Conservation (phyloP, 345 rosid species). For the Cochlearia excelsa region DNA sequence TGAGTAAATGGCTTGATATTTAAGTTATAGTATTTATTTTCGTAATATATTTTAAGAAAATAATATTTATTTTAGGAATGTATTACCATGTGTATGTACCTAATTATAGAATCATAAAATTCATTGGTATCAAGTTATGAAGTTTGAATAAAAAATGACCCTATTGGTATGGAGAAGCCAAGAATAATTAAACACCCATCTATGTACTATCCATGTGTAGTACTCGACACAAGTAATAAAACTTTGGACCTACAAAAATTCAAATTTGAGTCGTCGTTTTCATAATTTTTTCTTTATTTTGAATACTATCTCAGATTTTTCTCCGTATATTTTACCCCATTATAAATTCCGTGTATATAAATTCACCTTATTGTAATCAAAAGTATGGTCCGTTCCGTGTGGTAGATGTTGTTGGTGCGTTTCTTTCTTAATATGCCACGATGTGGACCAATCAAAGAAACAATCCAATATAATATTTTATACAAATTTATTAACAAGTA, state of each 20-base stretch:
- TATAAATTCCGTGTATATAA: no score
- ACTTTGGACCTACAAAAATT: conserved; percentile 36
- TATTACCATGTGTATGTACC: no score
- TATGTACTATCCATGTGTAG: conserved; percentile 15
- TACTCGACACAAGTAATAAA: conserved; percentile 38
- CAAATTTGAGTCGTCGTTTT: conserved; percentile 31
- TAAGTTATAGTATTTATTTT: background rate
- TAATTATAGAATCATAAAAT: no score
- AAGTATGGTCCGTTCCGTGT: no score
- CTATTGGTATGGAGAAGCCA: conserved; percentile 34
- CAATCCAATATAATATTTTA: no score
- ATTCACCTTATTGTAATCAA: no score
- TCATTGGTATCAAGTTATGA: background rate
- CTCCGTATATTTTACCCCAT: background rate
- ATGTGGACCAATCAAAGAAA: no score
- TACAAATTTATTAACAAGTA: no score
- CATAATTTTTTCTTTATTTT: conserved; percentile 29
- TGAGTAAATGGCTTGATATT: conserved; percentile 13
- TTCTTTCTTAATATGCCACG: no score
- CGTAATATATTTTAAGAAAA: no score
- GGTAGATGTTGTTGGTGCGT: no score
- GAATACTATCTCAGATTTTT: conserved; percentile 13
- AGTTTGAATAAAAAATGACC: conserved; percentile 20
- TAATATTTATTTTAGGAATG: no score
- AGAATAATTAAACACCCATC: conserved; percentile 27